Base-by-base conservation (phyloP, 2,329 filamentous ascomycete genomes). In the Phoma sp. region DNA sequence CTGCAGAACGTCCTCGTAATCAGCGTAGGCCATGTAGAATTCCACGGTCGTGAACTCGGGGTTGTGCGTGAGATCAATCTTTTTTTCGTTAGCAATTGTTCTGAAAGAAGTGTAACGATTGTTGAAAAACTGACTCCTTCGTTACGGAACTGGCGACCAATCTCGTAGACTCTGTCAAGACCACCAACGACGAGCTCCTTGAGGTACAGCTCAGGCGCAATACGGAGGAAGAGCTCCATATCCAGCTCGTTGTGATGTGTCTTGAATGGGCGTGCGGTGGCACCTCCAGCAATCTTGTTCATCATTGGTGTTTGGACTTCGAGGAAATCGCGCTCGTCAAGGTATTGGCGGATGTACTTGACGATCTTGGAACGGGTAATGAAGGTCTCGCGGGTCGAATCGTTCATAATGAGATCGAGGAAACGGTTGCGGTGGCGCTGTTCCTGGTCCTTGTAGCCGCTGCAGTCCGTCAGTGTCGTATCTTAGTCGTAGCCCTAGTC, bases 1-100 rank as follows among this genome's bases (percentile, higher is more conserved):
- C 57, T 90, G 81, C 89, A 96, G 92, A 56, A 97, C 82, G 73
- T 98, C 95, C 76, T 96, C 90, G 65, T 96, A 68, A 45, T 76
- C 74, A 33, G 80, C 76, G 51, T 76, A 98, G 3, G 95, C 65
- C 62, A 35, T 88, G 79, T 99, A 99, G 80, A 97, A 97, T 77
- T 99, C 95, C 77, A 92, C 91, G 24, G 92, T 96, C 39, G 95
- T 98, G 81, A 98, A 99, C 76, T 99, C 95, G 35, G 91, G 94
- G 82, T 98, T 99, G 83, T 99, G 95, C 8, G 95, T 98, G 45
- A 95, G 81, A 75, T 96, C 91, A 62, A 92, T 89, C 6, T 17
- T 35, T 17, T 89, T 7, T 17, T 17, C n/a, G 32, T 35, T 17
- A 35, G 32, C 32, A 31, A 10, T 29, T 29, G 10, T 29, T 29